These are phyloP conservation scores for Penicillium arizonense DNA, from an alignment of 495 filamentous ascomycete genomes.

Conservation along the genomic window DNA sequence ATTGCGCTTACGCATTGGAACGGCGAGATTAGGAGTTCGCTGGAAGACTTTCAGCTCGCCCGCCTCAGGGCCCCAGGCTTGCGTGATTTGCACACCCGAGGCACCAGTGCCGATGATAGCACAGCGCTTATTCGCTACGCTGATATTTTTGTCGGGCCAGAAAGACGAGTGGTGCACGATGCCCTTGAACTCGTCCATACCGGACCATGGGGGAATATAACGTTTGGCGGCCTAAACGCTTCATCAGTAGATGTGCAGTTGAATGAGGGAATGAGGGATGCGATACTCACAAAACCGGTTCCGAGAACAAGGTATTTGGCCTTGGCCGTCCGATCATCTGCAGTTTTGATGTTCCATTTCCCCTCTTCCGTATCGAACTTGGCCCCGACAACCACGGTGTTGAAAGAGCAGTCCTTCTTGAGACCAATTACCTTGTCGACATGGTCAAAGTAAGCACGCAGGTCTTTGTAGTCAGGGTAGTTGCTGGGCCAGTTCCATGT, in stretches of 20 bases:
- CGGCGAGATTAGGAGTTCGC: conserved; percentile 51
- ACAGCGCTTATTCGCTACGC: conserved; percentile 48
- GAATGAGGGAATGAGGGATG: not conserved
- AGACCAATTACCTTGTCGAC: conserved; percentile 48
- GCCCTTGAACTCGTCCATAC: conserved; percentile 53
- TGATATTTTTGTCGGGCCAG: conserved; percentile 54
- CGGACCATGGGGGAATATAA: conserved; percentile 48
- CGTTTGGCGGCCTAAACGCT: conserved; percentile 20
- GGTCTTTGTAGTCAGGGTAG: conserved; percentile 51
- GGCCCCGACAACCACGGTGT: conserved; percentile 45
- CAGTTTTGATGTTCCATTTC: conserved; percentile 50
- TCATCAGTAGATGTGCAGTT: not conserved
- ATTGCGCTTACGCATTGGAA: conserved; percentile 50
- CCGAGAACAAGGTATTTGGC: conserved; percentile 50
- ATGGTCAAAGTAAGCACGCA: conserved; percentile 57
- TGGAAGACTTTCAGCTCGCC: conserved; percentile 48
- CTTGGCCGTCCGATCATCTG: conserved; percentile 43
- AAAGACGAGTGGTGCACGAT: conserved; percentile 54
- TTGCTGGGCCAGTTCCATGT: conserved; percentile 52
- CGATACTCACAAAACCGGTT: conserved; percentile 25
- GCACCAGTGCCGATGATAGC: conserved; percentile 62
- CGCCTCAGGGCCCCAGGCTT: conserved; percentile 45
- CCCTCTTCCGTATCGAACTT: conserved; percentile 41
- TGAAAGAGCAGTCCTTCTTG: conserved; percentile 50
- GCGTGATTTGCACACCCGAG: conserved; percentile 56